Evolutionary conservation across 768 basidiomycete genomes (phyloP).

Genomic region (Tricholoma furcatifolium): DNA sequence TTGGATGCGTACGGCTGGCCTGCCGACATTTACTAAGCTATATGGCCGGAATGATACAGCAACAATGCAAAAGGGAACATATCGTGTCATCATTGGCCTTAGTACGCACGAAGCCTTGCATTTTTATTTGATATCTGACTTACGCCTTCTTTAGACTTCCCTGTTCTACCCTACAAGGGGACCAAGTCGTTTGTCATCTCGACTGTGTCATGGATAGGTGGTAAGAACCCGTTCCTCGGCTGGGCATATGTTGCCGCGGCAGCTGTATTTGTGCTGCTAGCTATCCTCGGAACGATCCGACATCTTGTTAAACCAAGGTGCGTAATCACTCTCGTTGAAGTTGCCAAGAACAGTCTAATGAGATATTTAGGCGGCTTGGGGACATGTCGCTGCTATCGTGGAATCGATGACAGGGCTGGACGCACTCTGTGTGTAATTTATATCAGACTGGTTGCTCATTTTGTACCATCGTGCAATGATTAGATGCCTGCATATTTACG

Average conservation of each 20-base stretch:
- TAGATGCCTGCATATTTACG: neutral
- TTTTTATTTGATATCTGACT: conserved; percentile 4
- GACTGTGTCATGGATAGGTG: conserved; percentile 98
- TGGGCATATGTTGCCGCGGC: conserved; percentile 96
- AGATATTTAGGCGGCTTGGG: conserved; percentile 63
- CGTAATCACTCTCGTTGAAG: conserved; percentile 15
- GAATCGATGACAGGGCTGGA: conserved; percentile 51
- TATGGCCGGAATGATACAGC: conserved; percentile 88
- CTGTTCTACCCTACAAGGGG: conserved; percentile 86
- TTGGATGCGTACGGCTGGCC: conserved; percentile 98
- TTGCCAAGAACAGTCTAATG: neutral
- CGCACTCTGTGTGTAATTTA: conserved; percentile 14
- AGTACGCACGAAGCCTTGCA: conserved; percentile 53
- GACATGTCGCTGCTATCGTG: conserved; percentile 88
- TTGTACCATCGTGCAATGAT: neutral
- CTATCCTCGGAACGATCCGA: conserved; percentile 83
- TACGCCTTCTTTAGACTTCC: conserved; percentile 68
- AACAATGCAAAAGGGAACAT: conserved; percentile 67
- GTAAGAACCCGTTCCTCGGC: conserved; percentile 97
- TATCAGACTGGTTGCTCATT: conserved; percentile 7
- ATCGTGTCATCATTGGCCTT: conserved; percentile 72
- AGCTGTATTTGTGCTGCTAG: conserved; percentile 83
- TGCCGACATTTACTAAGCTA: conserved; percentile 96
- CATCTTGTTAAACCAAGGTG: conserved; percentile 93
- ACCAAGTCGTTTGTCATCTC: conserved; percentile 97